Evolutionary conservation across 2,329 filamentous ascomycete species (phyloP), one percentile per base, ranked within the genome.

Genomic region (Sporothrix humicola): DNA sequence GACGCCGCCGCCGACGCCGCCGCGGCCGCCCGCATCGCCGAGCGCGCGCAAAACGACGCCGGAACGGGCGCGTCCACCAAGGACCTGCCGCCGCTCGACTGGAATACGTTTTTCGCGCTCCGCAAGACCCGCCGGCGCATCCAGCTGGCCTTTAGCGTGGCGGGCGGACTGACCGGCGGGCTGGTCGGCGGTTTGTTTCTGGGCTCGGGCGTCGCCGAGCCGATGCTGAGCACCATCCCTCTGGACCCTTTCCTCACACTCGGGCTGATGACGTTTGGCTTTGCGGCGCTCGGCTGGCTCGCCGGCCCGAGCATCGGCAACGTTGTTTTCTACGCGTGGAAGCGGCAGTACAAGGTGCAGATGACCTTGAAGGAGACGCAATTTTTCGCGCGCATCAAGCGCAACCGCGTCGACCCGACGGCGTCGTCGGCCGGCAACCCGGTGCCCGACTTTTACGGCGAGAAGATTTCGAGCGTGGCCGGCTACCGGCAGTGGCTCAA

Each of bases 401-500:
- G 92, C 82, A 92, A 96, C 84, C 91, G 96, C 37, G 95, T 97
- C 75, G 95, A 99, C 81, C 95, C 96, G 3, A 92, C 91, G 17
- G 92, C 92, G 72, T 97, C 94, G 76, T 97, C 93, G 56, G 91
- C 96, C 78, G 89, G 93, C 71, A 98, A 98, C 84, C 96, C 96
- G 20, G 93, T 97, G 0, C 95, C 95, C 59, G 96, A 99, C 81
- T 99, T 97, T 84, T 99, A 99, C 80, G 96, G 96, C 79, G 96
- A 99, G 85, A 98, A 98, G 26, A 97, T 99, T 79, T 93, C 93
- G 70, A 97, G 94, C 79, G 94, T 98, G 26, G 87, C 91, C 72
- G 95, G 93, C 65, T 99, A 98, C 82, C 87, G 96, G 79, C 91
- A 94, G 82, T 99, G 96, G 96, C 84, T 99, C 79, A 98, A 97